Conservation (phyloP, 2,329 filamentous ascomycete species). For the Chrysosporium keratinophilum region DNA sequence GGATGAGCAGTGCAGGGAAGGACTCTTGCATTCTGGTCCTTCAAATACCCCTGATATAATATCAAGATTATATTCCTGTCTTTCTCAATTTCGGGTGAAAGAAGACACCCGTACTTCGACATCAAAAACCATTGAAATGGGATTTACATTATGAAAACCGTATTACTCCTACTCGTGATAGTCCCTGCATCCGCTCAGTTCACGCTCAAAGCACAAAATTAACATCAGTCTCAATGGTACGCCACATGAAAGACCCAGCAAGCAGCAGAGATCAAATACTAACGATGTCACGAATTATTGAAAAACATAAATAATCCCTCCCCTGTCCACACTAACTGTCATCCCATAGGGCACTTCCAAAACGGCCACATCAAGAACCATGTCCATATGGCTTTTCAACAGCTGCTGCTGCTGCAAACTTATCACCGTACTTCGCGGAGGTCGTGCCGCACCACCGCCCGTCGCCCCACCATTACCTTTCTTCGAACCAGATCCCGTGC, state of each 20-base stretch:
- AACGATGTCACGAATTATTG: conserved; percentile 34
- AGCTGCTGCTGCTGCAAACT: conserved; percentile 79
- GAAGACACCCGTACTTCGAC: too few species aligned
- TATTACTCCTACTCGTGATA: too few species aligned
- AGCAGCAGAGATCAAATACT: neutral
- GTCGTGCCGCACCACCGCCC: conserved; percentile 28
- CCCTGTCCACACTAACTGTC: conserved; percentile 81
- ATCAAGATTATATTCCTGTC: too few species aligned
- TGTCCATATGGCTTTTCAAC: conserved; percentile 76
- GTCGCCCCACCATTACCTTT: conserved; percentile 30
- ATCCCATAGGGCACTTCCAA: conserved; percentile 85
- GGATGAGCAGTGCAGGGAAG: too few species aligned
- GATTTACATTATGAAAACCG: too few species aligned
- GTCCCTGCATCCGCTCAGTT: too few species aligned
- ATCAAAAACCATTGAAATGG: too few species aligned
- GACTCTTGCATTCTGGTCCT: too few species aligned
- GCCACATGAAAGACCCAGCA: neutral
- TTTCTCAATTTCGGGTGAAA: too few species aligned
- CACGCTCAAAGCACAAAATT: too few species aligned
- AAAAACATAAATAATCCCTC: conserved; percentile 80
- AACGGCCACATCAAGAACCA: conserved; percentile 76
- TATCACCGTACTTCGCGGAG: conserved; percentile 71
- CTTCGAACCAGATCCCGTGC: conserved; percentile 23
- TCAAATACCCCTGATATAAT: too few species aligned
- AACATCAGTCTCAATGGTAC: neutral